phyloP scores from a whole-genome alignment of 495 filamentous ascomycete genomes.

The Bacidia rubella region DNA sequence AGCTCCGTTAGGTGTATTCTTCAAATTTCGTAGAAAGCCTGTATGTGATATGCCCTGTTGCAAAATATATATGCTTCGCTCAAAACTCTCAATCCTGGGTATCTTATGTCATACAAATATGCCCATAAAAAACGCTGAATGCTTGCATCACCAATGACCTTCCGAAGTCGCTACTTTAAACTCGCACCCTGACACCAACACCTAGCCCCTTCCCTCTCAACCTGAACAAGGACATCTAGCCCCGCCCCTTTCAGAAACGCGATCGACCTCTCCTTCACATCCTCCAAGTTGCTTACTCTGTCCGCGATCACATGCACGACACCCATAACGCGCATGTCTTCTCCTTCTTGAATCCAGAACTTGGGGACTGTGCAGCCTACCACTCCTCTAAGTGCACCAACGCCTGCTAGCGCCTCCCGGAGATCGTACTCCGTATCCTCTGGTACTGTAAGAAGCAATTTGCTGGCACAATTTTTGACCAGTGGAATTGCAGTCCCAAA shows the following conservation, averaged over 20 bases:
- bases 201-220: conserved; percentile 57
- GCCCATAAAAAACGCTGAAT: too few species aligned
- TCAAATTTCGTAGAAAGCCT: too few species aligned
- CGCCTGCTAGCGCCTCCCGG: conserved; percentile 69
- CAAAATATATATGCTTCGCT: neutral
- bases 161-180: conserved; percentile 1
- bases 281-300: conserved; percentile 56
- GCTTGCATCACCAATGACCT: neutral
- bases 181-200: conserved; percentile 53
- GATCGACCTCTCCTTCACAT: conserved; percentile 55
- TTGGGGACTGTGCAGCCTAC: conserved; percentile 74
- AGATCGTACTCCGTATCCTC: conserved; percentile 79
- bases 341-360: conserved; percentile 84
- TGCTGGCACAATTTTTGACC: conserved; percentile 69
- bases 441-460: conserved; percentile 70
- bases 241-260: conserved; percentile 43
- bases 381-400: conserved; percentile 72
- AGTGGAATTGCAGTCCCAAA: conserved; percentile 78
- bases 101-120: conserved; percentile 1
- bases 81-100: conserved; percentile 2
- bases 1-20: too few species aligned
- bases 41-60: too few species aligned
- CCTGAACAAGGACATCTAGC: conserved; percentile 62
- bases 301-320: conserved; percentile 73
- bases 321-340: conserved; percentile 46